phyloP scores from a whole-genome alignment of 2,329 filamentous ascomycete genomes.

The Venturia effusa region DNA sequence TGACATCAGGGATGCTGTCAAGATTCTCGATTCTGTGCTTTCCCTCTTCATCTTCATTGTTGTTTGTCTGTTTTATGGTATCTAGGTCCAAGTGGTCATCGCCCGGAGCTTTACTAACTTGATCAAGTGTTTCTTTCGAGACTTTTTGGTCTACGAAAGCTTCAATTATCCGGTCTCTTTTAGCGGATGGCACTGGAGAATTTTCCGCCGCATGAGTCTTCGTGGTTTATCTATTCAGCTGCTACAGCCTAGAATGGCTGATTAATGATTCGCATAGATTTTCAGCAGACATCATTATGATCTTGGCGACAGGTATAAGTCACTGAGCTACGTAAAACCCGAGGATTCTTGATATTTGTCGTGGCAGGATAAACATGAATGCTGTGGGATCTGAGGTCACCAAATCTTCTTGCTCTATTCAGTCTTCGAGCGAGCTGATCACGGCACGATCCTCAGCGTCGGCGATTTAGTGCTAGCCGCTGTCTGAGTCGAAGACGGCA shows the following conservation, averaged over 20 bases:
- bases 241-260: not conserved
- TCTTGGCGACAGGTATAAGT: slow-evolving; percentile 18
- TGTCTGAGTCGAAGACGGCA: slow-evolving; percentile 27
- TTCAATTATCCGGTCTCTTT: not conserved
- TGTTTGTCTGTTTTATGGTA: slow-evolving; percentile 21
- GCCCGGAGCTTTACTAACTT: not conserved
- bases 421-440: slow-evolving; percentile 22
- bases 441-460: slow-evolving; percentile 20
- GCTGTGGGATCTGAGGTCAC: slow-evolving; percentile 19
- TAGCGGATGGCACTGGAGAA: slow-evolving; percentile 16
- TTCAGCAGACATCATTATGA: slow-evolving; percentile 22
- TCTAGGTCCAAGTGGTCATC: not conserved
- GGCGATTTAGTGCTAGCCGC: slow-evolving; percentile 25
- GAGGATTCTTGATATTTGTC: not conserved
- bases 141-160: slow-evolving; percentile 15
- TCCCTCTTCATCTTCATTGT: slow-evolving; percentile 18
- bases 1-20: slow-evolving; percentile 25
- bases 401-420: slow-evolving; percentile 23
- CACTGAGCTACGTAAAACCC: not conserved
- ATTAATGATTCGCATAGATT: slow-evolving; percentile 4
- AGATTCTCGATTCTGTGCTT: slow-evolving; percentile 22
- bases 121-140: slow-evolving; percentile 20
- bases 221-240: not conserved
- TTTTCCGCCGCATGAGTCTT: slow-evolving; percentile 18
- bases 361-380: slow-evolving; percentile 19